These are phyloP conservation scores for Toxicodendron radicans DNA, from an alignment of 345 rosid species.

Conservation along the genomic window DNA sequence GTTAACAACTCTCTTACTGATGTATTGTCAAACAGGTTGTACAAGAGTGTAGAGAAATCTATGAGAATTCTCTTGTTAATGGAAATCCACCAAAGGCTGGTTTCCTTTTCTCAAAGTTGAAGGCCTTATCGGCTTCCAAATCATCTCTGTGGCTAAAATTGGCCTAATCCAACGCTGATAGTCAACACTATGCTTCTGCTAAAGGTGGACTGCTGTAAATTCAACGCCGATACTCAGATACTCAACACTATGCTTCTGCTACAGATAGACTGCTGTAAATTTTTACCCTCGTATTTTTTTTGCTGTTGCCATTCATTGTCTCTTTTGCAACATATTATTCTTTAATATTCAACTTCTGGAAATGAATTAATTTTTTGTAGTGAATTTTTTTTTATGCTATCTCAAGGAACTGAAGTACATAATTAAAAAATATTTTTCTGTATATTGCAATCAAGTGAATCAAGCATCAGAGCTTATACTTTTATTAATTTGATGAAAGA, in stretches of 20 bases:
- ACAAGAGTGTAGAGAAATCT: constrained; percentile 96
- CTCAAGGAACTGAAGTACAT: too few species aligned
- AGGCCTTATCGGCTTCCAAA: constrained; percentile 70
- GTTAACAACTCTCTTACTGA: neutral
- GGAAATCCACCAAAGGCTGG: constrained; percentile 91
- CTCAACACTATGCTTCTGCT: neutral
- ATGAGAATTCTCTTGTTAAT: constrained; percentile 76
- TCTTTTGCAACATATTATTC: neutral
- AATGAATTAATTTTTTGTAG: neutral
- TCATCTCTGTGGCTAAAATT: constrained; percentile 78
- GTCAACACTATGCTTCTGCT: neutral
- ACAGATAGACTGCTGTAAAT: neutral
- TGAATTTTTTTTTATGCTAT: too few species aligned
- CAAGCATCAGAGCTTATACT: neutral
- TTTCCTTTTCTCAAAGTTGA: constrained; percentile 80
- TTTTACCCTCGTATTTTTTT: neutral
- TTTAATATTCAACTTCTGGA: neutral
- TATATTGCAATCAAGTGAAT: too few species aligned
- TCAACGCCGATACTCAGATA: neutral
- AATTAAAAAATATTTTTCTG: too few species aligned
- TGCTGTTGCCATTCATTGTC: neutral
- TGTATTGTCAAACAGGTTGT: constrained; percentile 57
- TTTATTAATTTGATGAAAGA: neutral
- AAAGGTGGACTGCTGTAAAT: neutral
- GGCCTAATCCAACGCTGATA: constrained; percentile 23